phyloP scores from a whole-genome alignment of 2,329 filamentous ascomycete genomes.

The Scedosporium apiospermum region DNA sequence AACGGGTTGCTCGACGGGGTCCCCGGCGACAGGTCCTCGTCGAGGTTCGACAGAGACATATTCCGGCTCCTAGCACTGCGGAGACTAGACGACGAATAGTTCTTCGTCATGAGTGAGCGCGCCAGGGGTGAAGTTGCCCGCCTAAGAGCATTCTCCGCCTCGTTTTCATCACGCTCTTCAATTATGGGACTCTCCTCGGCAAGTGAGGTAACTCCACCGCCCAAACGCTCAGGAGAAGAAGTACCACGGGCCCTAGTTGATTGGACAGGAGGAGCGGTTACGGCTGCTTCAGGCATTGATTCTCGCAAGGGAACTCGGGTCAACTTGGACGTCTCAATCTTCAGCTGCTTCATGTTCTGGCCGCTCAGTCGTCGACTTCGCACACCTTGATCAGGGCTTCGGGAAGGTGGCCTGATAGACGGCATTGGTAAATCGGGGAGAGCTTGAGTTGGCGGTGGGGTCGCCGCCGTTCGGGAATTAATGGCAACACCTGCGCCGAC shows the following conservation, averaged over 20 bases:
- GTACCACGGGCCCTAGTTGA: background rate
- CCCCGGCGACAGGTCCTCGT: slow-evolving; percentile 60
- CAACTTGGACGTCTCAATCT: slow-evolving; percentile 62
- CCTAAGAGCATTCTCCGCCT: slow-evolving; percentile 22
- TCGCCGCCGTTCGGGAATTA: background rate
- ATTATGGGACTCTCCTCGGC: background rate
- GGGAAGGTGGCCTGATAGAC: slow-evolving; percentile 9
- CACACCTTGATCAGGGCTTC: slow-evolving; percentile 41
- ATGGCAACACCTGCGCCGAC: background rate
- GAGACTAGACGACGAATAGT: slow-evolving; percentile 61
- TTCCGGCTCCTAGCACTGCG: slow-evolving; percentile 66
- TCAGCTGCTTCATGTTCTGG: slow-evolving; percentile 71
- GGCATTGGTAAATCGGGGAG: slow-evolving; percentile 33
- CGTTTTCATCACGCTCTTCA: slow-evolving; percentile 1
- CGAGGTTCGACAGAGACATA: slow-evolving; percentile 54
- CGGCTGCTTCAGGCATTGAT: background rate
- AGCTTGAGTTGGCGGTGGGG: slow-evolving; percentile 40
- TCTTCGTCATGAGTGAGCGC: slow-evolving; percentile 49
- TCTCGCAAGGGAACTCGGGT: background rate
- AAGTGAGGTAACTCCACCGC: background rate
- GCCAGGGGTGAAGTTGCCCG: slow-evolving; percentile 45
- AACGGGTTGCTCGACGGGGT: slow-evolving; percentile 68
- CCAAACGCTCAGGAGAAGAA: background rate
- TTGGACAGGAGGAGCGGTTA: background rate
- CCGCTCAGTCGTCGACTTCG: slow-evolving; percentile 71